A percentile compares a stretch with the other conserved stretches of the same genome.
These are phyloP conservation scores for Ilyonectria sp. DNA, from an alignment of 2,329 filamentous ascomycete genomes.

Conservation along the genomic window DNA sequence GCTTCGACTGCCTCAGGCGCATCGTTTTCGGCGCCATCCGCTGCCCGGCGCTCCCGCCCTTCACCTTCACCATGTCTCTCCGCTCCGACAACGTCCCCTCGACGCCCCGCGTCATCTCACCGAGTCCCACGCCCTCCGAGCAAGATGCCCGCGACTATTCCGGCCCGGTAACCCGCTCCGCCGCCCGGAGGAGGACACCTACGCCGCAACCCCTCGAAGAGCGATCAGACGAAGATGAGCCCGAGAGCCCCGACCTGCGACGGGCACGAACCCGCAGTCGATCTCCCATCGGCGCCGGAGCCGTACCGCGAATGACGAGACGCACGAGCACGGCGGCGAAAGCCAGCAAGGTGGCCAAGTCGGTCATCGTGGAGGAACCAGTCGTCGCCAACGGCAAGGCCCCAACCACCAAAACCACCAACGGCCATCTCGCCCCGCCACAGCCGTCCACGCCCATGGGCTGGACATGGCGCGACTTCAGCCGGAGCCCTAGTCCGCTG, in stretches of 20 bases:
- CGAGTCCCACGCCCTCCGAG: constrained; percentile 77
- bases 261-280: constrained; percentile 80
- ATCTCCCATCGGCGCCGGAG: constrained; percentile 72
- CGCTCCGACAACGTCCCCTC: constrained; percentile 74
- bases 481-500: constrained; percentile 90
- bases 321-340: constrained; percentile 58
- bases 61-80: constrained; percentile 68
- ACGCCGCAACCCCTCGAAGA: constrained; percentile 75
- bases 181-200: constrained; percentile 69
- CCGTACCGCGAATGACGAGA: constrained; percentile 67
- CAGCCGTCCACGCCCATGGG: constrained; percentile 70
- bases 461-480: constrained; percentile 89
- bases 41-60: constrained; percentile 72
- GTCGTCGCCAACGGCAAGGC: constrained; percentile 51
- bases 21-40: constrained; percentile 71
- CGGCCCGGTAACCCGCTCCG: constrained; percentile 84
- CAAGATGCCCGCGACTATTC: constrained; percentile 65
- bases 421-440: constrained; percentile 81
- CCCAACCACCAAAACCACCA: constrained; percentile 62
- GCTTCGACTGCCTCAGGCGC: constrained; percentile 63
- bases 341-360: constrained; percentile 46
- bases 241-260: constrained; percentile 63
- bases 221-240: constrained; percentile 65
- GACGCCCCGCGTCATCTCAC: constrained; percentile 90
- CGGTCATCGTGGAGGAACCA: constrained; percentile 39